Evolutionary conservation across 306 rosid genomes (phyloP).

Genomic region (Lablab purpureus): DNA sequence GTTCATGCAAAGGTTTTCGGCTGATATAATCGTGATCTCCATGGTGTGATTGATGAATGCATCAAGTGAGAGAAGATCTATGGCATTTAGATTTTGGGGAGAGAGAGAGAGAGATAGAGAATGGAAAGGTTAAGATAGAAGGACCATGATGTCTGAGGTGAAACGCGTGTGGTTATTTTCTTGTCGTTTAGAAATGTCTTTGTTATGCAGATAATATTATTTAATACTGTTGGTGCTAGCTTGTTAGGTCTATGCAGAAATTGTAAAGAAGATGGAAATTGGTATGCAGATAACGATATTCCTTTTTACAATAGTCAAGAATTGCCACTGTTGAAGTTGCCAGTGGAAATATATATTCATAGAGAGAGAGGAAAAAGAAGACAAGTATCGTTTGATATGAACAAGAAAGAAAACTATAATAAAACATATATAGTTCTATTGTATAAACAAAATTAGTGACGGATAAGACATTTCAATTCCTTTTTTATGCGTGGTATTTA

Average conservation of each 20-base stretch:
- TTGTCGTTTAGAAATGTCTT: too few relatives aligned
- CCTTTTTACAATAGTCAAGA: background rate
- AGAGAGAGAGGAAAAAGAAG: background rate
- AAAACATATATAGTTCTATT: background rate
- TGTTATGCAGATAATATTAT: too few relatives aligned
- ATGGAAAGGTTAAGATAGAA: background rate
- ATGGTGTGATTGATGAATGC: conserved; percentile 14
- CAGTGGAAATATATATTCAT: too few relatives aligned
- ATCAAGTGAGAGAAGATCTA: background rate
- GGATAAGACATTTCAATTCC: background rate
- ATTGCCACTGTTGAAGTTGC: background rate
- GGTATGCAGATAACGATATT: background rate
- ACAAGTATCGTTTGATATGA: background rate
- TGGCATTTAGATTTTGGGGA: background rate
- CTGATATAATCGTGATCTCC: conserved; percentile 57
- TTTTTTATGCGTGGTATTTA: background rate
- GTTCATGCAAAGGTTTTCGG: conserved; percentile 47
- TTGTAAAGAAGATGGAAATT: background rate
- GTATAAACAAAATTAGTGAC: background rate
- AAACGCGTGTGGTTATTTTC: background rate
- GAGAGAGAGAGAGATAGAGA: background rate
- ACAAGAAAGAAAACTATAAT: background rate
- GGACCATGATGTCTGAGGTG: background rate
- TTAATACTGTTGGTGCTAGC: background rate
- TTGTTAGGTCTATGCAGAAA: background rate